Evolutionary conservation across 2,329 filamentous ascomycete genomes (phyloP), one percentile per base, ranked within the genome.

Genomic region (Myriosclerotinia scirpicola): DNA sequence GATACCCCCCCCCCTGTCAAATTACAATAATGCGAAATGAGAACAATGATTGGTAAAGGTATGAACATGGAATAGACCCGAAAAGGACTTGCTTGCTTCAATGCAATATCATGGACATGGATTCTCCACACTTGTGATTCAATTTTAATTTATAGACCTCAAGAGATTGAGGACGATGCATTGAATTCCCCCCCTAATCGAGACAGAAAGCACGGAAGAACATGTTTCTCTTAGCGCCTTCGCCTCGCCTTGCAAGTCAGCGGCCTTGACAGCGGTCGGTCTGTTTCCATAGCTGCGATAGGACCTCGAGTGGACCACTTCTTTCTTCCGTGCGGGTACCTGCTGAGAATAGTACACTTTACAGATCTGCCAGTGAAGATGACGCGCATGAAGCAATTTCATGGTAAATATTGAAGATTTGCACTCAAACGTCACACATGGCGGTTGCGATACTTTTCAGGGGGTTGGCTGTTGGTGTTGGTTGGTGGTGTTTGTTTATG

Each of bases 291-390:
- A n/a, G n/a, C 50, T 60, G 58, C 14, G 34, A 50, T 50, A 60
- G 34, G 58, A 15, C 7, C 30, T 36, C 34, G 44, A 38, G 34
- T 50, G 30, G 14, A 60, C 34, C 30, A 48, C 56, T 59, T 48
- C 54, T 60, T 60, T 60, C 38, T 38, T 7, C 30, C 44, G 58
- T 50, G 58, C 58, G 58, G 44, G 58, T 60, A 52, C n/a, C 34
- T 61, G 58, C 58, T 61, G 34, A 52, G 34, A 61, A 61, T 38
- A 38, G 58, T 38, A 50, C n/a, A 61, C n/a, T 61, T n/a, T 17
- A 40, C 30, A 38, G 58, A 50, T 52, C 30, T 50, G 30, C 30
- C 30, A 34, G 30, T 34, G 44, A 36, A 38, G 30, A 61, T 61
- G 44, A 50, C 58, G n/a, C 38, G 58, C 44, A 61, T 61, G 50